Evolutionary conservation across 169 alveolate species (phyloP).

Genomic region (Babesia divergens): DNA sequence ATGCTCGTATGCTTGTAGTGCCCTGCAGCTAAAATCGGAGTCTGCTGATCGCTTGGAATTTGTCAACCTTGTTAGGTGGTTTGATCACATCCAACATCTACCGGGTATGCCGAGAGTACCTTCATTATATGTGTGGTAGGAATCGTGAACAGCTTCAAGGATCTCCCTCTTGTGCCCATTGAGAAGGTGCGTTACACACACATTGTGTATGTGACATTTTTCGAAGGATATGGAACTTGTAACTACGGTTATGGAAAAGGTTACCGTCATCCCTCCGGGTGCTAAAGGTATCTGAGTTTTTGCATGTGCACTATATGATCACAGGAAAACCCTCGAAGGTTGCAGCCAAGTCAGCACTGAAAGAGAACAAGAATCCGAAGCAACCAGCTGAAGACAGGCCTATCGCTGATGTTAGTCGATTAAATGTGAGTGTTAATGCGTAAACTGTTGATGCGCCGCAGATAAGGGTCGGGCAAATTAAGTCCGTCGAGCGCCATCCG

Average conservation of each 20-base stretch:
- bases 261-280: conserved; percentile 8
- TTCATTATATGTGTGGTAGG: neutral
- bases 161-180: conserved; percentile 10
- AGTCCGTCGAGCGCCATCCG: conserved; percentile 71
- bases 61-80: conserved; percentile 63
- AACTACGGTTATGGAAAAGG: conserved; percentile 34
- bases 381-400: conserved; percentile 60
- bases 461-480: conserved; percentile 68
- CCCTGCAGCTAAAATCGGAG: conserved; percentile 41
- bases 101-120: conserved; percentile 30
- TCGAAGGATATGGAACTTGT: conserved; percentile 21
- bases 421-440: conserved; percentile 16
- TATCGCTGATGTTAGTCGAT: conserved; percentile 68
- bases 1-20: neutral
- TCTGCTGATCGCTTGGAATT: conserved; percentile 40
- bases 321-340: conserved; percentile 21
- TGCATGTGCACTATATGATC: neutral
- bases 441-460: neutral
- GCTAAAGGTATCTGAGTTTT: conserved; percentile 6
- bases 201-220: neutral
- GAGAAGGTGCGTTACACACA: conserved; percentile 25
- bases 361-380: conserved; percentile 41
- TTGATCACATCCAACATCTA: conserved; percentile 63
- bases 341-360: conserved; percentile 7
- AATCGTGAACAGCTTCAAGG: conserved; percentile 46